Evolutionary conservation across 805 yeast genomes (phyloP).

Genomic region (Metschnikowia hibisci): DNA sequence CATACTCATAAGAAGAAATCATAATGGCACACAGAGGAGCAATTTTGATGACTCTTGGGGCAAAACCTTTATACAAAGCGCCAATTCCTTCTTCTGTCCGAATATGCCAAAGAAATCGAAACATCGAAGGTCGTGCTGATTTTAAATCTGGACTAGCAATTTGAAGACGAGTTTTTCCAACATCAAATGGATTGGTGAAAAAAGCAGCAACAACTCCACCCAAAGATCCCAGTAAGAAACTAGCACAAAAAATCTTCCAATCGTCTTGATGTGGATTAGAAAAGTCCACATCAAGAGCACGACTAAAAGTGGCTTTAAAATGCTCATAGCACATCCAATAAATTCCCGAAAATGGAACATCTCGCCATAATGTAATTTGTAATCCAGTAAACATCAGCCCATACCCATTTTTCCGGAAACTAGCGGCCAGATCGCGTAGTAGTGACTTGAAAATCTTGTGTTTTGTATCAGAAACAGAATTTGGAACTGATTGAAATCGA

Average conservation of each 20-base stretch:
- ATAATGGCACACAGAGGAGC: slow-evolving; percentile 98
- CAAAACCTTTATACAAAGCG: slow-evolving; percentile 83
- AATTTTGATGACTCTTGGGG: slow-evolving; percentile 83
- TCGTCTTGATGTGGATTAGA: slow-evolving; percentile 20
- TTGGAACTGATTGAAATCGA: slow-evolving; percentile 82
- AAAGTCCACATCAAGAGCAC: slow-evolving; percentile 23
- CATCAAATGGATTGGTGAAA: slow-evolving; percentile 92
- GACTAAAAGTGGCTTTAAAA: slow-evolving; percentile 29
- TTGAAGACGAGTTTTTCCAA: slow-evolving; percentile 91
- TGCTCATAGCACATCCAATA: slow-evolving; percentile 87
- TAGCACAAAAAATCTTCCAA: slow-evolving; percentile 50
- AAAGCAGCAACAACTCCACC: slow-evolving; percentile 86
- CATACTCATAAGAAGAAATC: slow-evolving; percentile 92
- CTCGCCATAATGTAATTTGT: slow-evolving; percentile 89
- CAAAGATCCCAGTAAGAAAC: slow-evolving; percentile 77
- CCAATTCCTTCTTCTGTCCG: slow-evolving; percentile 68
- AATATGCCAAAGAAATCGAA: slow-evolving; percentile 60
- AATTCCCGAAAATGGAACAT: slow-evolving; percentile 93
- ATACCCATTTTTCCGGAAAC: slow-evolving; percentile 55
- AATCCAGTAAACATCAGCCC: slow-evolving; percentile 76
- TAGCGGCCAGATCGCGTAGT: slow-evolving; percentile 48
- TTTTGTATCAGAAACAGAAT: slow-evolving; percentile 17
- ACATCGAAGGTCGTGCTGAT: slow-evolving; percentile 51
- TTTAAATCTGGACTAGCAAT: slow-evolving; percentile 37
- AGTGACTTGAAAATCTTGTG: slow-evolving; percentile 42